Base-by-base conservation (phyloP, 1,284 basidiomycete species). In the Erythrobasidium hasegawianum region DNA sequence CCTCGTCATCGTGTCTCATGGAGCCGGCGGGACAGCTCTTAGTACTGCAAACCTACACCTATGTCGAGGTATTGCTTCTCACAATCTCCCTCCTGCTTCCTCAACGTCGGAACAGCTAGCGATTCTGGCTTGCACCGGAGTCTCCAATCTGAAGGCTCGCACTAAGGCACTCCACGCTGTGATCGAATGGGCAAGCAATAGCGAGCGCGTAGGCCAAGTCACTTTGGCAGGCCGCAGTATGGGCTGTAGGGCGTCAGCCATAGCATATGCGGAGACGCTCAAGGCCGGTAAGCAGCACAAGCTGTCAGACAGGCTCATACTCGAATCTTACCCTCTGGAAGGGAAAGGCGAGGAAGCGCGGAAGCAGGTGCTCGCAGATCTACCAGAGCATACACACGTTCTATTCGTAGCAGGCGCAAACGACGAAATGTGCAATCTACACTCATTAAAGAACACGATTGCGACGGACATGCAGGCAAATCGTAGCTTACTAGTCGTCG, bases 221-320 rank as follows among this genome's bases (percentile, higher is more conserved):
- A 49, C 43, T n/a, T 24, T 65, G 2, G 45, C 55, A 1, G 62
- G 62, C 24, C 54, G 62, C 18, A 65, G 62, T 24, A 65, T 65
- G 62, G 62, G 62, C n/a, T 65, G 62, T 33, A 55, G 62, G 11
- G 62, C 62, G 9, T 50, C 62, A 18, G 45, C 45, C n/a, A 7
- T 65, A 10, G 56, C 62, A 16, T 27, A 18, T 20, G 49, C 5
- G 1, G 45, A 57, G 10, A 41, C 40, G n/a, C 14, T 54, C 39
- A 11, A 26, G 2, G 50, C 20, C 26, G 9, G 16, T 26, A 5
- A 8, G 26, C n/a, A 16, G 16, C 29, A 4, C n/a, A 58, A 50
- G 55, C 29, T 58, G 7, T 58, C 55, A 5, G 26, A 45, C 8
- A 27, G 47, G 18, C 33, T 65, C 16, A 29, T 65, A 14, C 49